Evolutionary conservation across 768 basidiomycete species (phyloP).

Genomic region (Mycena polygramma): DNA sequence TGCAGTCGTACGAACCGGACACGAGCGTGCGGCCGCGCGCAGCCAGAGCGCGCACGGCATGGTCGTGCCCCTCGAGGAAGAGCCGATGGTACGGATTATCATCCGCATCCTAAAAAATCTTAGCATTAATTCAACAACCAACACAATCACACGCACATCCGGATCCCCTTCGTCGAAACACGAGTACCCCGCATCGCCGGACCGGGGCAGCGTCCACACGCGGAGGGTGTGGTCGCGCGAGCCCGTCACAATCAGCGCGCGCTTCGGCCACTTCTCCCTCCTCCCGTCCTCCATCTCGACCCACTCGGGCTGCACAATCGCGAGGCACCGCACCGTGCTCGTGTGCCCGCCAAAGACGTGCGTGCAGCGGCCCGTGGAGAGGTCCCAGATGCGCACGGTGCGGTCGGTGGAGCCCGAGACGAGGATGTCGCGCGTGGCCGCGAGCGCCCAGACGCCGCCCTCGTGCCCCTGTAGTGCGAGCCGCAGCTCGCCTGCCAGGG

Average conservation of each 20-base stretch:
- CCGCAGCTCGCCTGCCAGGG: constrained; percentile 81
- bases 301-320: constrained; percentile 95
- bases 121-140: constrained; percentile 39
- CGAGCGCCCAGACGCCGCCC: constrained; percentile 98
- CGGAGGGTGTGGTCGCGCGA: constrained; percentile 61
- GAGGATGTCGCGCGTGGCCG: constrained; percentile 86
- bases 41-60: constrained; percentile 93
- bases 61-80: constrained; percentile 89
- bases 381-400: constrained; percentile 93
- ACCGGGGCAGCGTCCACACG: constrained; percentile 44
- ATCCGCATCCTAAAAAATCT: constrained; percentile 67
- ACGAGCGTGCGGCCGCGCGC: constrained; percentile 91
- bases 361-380: constrained; percentile 82
- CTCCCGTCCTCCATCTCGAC: constrained; percentile 78
- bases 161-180: constrained; percentile 39
- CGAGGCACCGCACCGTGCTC: constrained; percentile 94
- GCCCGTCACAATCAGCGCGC: constrained; percentile 64
- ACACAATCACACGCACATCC: constrained; percentile 21
- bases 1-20: constrained; percentile 96
- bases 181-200: constrained; percentile 35
- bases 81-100: constrained; percentile 92
- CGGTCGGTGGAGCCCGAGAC: constrained; percentile 96
- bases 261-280: constrained; percentile 54
- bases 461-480: constrained; percentile 90
- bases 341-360: constrained; percentile 98